These are phyloP conservation scores for Candida dubliniensis DNA, from an alignment of 1,139 yeast species.

Conservation along the genomic window DNA sequence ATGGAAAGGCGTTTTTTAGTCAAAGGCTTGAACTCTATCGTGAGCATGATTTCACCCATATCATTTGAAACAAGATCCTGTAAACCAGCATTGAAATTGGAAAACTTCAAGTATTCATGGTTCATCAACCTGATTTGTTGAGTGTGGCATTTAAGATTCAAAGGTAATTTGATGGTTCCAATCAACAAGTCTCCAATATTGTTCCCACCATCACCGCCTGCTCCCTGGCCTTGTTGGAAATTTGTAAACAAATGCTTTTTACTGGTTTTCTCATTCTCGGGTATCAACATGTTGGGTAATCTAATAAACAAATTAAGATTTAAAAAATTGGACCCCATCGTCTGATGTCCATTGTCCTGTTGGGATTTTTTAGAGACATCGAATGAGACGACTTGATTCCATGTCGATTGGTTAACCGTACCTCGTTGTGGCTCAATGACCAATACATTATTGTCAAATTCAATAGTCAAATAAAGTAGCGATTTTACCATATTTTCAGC, in stretches of 20 bases:
- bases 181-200: constrained; percentile 43
- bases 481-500: constrained; percentile 51
- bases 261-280: constrained; percentile 37
- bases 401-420: constrained; percentile 51
- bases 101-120: constrained; percentile 48
- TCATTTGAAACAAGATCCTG: constrained; percentile 16
- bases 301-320: constrained; percentile 75
- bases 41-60: constrained; percentile 60
- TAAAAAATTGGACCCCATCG: constrained; percentile 45
- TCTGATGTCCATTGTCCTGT: constrained; percentile 4
- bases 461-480: constrained; percentile 66
- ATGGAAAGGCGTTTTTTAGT: constrained; percentile 70
- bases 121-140: constrained; percentile 43
- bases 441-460: constrained; percentile 79
- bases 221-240: constrained; percentile 12
- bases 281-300: constrained; percentile 66
- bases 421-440: constrained; percentile 82
- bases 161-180: constrained; percentile 45
- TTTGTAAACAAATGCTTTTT: constrained; percentile 34
- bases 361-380: constrained; percentile 73
- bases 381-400: constrained; percentile 88
- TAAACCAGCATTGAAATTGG: constrained; percentile 21
- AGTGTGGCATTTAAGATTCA: constrained; percentile 40
- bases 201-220: constrained; percentile 3
- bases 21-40: constrained; percentile 75